Base-by-base conservation (phyloP, 1,284 basidiomycete genomes). In the Trametes sp. region DNA sequence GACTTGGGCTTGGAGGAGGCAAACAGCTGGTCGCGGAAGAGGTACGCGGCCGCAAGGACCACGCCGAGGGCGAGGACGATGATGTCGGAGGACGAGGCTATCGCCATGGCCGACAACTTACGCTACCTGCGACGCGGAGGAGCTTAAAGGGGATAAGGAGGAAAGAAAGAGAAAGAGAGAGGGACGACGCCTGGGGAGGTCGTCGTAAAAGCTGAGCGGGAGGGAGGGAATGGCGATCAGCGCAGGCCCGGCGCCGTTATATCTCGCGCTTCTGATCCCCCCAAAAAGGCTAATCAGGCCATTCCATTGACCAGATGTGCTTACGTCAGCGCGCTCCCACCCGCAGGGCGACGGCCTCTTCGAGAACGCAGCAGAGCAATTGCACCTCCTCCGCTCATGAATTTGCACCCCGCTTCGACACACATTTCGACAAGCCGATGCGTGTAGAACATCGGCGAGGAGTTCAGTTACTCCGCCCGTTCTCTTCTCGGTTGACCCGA, bases 11-110 rank as follows among this genome's bases (percentile, higher is more conserved):
- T 87, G 26, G 86, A 80, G 6, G 85, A 78, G 61, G 85, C 74
- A 69, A 93, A 92, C 14, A 94, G 74, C 71, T 87, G 85, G 74
- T 93, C 91, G 61, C 89, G 84, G 81, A 94, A 93, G 70, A 94
- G 85, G 76, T 93, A 94, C 63, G 86, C 79, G 26, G 85, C 88
- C 14, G 90, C 92, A 36, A 92, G 82, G 61, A 86, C 81, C 55
- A 92, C 84, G 59, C 91, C 89, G 42, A 94, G 74, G 52, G 83
- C 80, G 63, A 93, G 84, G 63, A 95, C 82, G 70, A 87, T 73
- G 54, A 89, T 76, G 76, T 95, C 93, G 54, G 90, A 88, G 50
- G 81, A 73, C 35, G 81, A 78, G 16, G 80, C 52, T 59, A 75
- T 64, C 61, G 84, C 79, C 87, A 89, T 78, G 70, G 74, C 68